Conservation (phyloP, 202 grass and related monocot genomes). For the Setaria italica region DNA sequence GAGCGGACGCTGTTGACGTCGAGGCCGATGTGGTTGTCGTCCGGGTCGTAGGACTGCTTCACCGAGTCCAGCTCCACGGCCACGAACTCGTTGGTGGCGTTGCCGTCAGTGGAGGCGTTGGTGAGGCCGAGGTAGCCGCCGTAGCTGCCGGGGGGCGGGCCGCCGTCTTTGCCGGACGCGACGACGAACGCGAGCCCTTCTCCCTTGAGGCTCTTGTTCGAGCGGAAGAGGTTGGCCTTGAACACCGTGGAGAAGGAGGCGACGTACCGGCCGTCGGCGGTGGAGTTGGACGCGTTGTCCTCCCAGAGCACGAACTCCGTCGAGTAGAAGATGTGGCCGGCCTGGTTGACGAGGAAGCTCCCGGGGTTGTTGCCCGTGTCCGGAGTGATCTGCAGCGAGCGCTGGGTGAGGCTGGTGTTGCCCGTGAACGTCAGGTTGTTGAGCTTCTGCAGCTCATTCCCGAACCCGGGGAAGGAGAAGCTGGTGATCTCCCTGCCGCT, state of each 20-base stretch:
- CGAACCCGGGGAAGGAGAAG: constrained; percentile 64
- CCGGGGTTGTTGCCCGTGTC: background rate
- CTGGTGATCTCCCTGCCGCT: constrained; percentile 26
- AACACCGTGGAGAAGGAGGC: constrained; percentile 82
- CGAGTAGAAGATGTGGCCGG: constrained; percentile 61
- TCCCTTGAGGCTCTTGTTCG: background rate
- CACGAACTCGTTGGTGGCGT: constrained; percentile 53
- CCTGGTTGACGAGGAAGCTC: constrained; percentile 25
- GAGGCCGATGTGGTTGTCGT: constrained; percentile 87
- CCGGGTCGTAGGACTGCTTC: constrained; percentile 66
- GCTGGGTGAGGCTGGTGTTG: background rate
- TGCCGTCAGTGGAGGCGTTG: constrained; percentile 61
- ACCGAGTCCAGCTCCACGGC: constrained; percentile 85
- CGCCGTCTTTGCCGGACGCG: constrained; percentile 10
- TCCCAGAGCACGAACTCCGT: constrained; percentile 59
- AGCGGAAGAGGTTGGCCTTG: constrained; percentile 58
- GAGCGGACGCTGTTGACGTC: constrained; percentile 68
- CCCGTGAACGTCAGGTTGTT: background rate
- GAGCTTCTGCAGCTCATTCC: background rate
- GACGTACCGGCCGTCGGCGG: constrained; percentile 11
- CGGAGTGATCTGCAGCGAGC: constrained; percentile 76
- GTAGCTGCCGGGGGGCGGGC: constrained; percentile 47
- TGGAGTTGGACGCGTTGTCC: constrained; percentile 8
- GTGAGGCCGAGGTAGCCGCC: constrained; percentile 75
- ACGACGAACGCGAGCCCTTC: constrained; percentile 78